phyloP scores from a whole-genome alignment of 1,284 basidiomycete genomes.

The Irpex rosettiformis region DNA sequence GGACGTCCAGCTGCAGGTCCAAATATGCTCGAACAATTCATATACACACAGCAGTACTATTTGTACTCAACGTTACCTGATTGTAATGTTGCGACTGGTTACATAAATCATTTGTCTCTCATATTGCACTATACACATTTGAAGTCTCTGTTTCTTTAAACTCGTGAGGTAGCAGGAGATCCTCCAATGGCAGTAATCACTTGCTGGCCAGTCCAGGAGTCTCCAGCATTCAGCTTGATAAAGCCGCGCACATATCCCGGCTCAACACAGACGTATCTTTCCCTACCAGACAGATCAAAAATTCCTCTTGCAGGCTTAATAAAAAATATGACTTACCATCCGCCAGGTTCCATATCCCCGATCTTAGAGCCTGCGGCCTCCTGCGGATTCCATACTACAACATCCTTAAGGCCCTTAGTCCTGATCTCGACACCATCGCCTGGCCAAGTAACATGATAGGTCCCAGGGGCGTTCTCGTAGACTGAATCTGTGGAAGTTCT shows the following conservation, averaged over 20 bases:
- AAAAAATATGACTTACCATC: constrained; percentile 60
- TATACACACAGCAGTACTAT: too few species aligned
- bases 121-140: too few species aligned
- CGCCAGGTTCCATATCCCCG: constrained; percentile 80
- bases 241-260: constrained; percentile 79
- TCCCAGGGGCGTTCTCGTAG: constrained; percentile 59
- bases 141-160: constrained; percentile 69
- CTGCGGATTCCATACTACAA: constrained; percentile 87
- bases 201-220: constrained; percentile 76
- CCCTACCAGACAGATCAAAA: constrained; percentile 47
- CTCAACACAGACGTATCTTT: constrained; percentile 81
- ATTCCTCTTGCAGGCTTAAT: not conserved
- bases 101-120: too few species aligned
- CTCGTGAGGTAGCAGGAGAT: constrained; percentile 87
- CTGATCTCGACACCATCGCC: constrained; percentile 54
- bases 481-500: constrained; percentile 66
- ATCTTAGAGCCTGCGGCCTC: constrained; percentile 66
- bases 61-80: too few species aligned
- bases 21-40: too few species aligned
- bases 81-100: too few species aligned
- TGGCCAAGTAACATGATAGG: constrained; percentile 61
- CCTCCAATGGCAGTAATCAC: constrained; percentile 42
- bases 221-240: constrained; percentile 52
- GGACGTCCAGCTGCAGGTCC: too few species aligned
- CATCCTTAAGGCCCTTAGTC: constrained; percentile 65